These are phyloP conservation scores for Glycine tomentella DNA, from an alignment of 306 rosid genomes.

Conservation along the genomic window DNA sequence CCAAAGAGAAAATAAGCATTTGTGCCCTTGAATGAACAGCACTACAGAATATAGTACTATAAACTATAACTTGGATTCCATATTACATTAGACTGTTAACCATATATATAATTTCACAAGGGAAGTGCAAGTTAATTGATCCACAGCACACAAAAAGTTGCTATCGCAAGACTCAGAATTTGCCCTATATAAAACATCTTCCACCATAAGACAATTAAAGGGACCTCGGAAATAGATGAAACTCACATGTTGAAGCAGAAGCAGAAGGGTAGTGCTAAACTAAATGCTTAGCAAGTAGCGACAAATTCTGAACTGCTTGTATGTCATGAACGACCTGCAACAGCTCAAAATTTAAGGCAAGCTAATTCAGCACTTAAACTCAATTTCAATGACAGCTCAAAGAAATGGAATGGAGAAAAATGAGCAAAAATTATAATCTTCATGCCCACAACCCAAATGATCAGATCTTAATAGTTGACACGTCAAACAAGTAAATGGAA, in stretches of 20 bases:
- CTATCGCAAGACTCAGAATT: slow-evolving; percentile 17
- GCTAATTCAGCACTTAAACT: slow-evolving; percentile 41
- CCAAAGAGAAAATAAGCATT: not conserved
- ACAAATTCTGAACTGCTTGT: slow-evolving; percentile 9
- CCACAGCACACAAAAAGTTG: slow-evolving; percentile 22
- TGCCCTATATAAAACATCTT: slow-evolving; percentile 14
- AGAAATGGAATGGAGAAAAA: slow-evolving; percentile 19
- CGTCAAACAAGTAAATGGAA: slow-evolving; percentile 3
- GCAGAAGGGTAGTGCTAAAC: slow-evolving; percentile 29
- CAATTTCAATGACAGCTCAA: slow-evolving; percentile 40
- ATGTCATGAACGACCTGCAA: slow-evolving; percentile 53
- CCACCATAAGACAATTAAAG: slow-evolving; percentile 29
- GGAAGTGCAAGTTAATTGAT: slow-evolving; percentile 12
- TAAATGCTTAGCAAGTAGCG: slow-evolving; percentile 32
- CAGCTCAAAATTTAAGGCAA: slow-evolving; percentile 3
- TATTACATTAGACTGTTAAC: slow-evolving; percentile 28
- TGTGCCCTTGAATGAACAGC: not conserved
- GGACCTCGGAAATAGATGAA: slow-evolving; percentile 35
- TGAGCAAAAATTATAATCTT: slow-evolving; percentile 11
- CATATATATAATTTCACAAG: not conserved
- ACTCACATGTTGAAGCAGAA: slow-evolving; percentile 34
- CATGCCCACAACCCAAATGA: slow-evolving; percentile 27
- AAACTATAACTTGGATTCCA: slow-evolving; percentile 16
- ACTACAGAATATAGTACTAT: not conserved
- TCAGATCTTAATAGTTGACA: slow-evolving; percentile 47